Percentiles rank a stretch among this genome's conserved stretches.
Conservation (phyloP, 306 rosid genomes). For the Casuarina glauca region DNA sequence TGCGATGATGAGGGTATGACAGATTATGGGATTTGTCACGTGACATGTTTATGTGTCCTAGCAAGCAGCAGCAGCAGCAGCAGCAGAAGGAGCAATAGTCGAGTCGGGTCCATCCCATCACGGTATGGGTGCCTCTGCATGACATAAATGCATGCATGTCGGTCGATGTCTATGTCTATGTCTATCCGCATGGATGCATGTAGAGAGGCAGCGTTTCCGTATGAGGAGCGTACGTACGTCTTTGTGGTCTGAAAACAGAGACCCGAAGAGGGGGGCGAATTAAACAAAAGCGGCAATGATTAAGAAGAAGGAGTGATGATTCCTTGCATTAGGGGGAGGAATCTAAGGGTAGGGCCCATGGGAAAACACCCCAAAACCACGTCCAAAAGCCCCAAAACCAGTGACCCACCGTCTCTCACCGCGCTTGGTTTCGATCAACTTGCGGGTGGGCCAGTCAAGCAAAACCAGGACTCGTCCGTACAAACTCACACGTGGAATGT, state of each 20-base stretch:
- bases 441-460: conserved; percentile 36
- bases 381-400: conserved; percentile 4
- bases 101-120: background rate
- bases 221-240: conserved; percentile 32
- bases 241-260: background rate
- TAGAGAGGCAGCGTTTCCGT: conserved; percentile 28
- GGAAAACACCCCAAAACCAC: conserved; percentile 16
- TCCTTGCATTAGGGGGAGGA: background rate
- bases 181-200: no score
- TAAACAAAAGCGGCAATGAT: background rate
- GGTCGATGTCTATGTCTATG: no score
- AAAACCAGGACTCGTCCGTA: conserved; percentile 52
- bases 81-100: background rate
- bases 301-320: no score
- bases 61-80: background rate
- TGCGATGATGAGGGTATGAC: no score
- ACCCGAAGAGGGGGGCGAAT: background rate
- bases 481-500: conserved; percentile 9
- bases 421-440: conserved; percentile 42
- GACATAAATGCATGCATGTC: background rate
- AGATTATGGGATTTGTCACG: no score
- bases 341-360: conserved; percentile 4
- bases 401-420: conserved; percentile 36
- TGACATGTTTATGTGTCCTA: background rate
- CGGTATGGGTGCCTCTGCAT: background rate